These are phyloP conservation scores for Diaporthe longicolla DNA, from an alignment of 2,329 filamentous ascomycete genomes.

Conservation along the genomic window DNA sequence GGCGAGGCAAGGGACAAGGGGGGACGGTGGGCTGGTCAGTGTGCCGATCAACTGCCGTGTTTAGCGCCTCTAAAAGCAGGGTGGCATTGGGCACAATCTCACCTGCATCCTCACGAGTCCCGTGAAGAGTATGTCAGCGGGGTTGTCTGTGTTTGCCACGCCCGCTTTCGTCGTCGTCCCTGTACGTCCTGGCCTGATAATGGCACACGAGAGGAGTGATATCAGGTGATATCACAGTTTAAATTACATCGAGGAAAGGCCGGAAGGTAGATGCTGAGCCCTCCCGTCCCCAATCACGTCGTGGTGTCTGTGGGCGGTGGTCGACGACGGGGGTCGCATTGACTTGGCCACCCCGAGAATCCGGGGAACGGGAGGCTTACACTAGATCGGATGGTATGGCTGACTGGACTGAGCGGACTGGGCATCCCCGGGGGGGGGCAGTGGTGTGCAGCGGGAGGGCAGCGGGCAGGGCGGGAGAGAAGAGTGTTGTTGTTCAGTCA, in stretches of 20 bases:
- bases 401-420: not conserved
- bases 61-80: slow-evolving; percentile 32
- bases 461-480: not conserved
- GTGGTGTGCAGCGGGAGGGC: slow-evolving; percentile 11
- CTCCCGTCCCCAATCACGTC: not conserved
- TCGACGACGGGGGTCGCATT: slow-evolving; percentile 21
- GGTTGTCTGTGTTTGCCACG: not conserved
- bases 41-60: slow-evolving; percentile 34
- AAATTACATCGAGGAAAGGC: slow-evolving; percentile 32
- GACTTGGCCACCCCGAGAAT: slow-evolving; percentile 23
- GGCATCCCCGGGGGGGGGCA: not conserved
- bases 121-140: slow-evolving; percentile 25
- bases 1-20: slow-evolving; percentile 10
- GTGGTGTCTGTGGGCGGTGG: not conserved
- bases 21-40: slow-evolving; percentile 10
- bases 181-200: slow-evolving; percentile 7
- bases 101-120: slow-evolving; percentile 27
- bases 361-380: slow-evolving; percentile 19
- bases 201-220: slow-evolving; percentile 21
- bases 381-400: not conserved
- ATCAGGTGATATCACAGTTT: slow-evolving; percentile 34
- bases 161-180: slow-evolving; percentile 21
- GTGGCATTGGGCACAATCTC: slow-evolving; percentile 35
- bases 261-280: slow-evolving; percentile 7
- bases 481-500: too few species aligned